phyloP scores from a whole-genome alignment of 768 basidiomycete species.

The Lentinus tigrinus region DNA sequence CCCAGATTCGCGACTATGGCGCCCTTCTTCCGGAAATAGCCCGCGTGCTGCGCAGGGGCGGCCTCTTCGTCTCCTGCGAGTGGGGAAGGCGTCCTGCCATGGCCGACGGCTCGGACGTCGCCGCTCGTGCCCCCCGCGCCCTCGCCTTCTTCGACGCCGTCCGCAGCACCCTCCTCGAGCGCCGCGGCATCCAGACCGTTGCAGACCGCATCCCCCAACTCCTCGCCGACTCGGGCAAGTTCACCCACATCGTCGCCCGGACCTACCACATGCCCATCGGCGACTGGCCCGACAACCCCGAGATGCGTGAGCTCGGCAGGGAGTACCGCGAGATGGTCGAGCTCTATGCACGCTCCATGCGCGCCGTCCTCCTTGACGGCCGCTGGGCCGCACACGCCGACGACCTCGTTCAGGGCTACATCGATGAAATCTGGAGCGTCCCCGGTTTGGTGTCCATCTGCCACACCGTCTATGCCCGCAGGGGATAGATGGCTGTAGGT shows the following conservation, averaged over 20 bases:
- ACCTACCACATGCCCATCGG: slow-evolving; percentile 54
- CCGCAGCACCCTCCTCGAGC: slow-evolving; percentile 33
- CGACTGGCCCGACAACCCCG: slow-evolving; percentile 42
- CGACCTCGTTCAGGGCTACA: slow-evolving; percentile 39
- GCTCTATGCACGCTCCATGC: slow-evolving; percentile 48
- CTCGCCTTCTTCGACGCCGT: slow-evolving; percentile 37
- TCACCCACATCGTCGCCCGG: slow-evolving; percentile 38
- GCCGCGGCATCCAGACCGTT: slow-evolving; percentile 39
- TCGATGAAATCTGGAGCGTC: slow-evolving; percentile 45
- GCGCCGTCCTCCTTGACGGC: slow-evolving; percentile 43
- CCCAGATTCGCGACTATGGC: slow-evolving; percentile 56
- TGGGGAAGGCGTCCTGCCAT: slow-evolving; percentile 47
- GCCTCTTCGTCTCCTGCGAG: slow-evolving; percentile 67
- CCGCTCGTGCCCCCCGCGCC: slow-evolving; percentile 21
- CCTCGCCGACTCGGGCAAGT: slow-evolving; percentile 38
- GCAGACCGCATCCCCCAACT: slow-evolving; percentile 37
- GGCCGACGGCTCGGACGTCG: slow-evolving; percentile 24
- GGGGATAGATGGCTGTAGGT: background rate
- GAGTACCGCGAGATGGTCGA: slow-evolving; percentile 38
- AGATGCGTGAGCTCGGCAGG: slow-evolving; percentile 38
- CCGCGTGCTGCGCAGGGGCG: slow-evolving; percentile 68
- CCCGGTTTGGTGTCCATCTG: slow-evolving; percentile 49
- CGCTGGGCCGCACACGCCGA: slow-evolving; percentile 30
- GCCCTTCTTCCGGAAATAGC: slow-evolving; percentile 54
- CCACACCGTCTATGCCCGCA: slow-evolving; percentile 47